Conservation (phyloP, 306 rosid species). For the Alnus rubra region DNA sequence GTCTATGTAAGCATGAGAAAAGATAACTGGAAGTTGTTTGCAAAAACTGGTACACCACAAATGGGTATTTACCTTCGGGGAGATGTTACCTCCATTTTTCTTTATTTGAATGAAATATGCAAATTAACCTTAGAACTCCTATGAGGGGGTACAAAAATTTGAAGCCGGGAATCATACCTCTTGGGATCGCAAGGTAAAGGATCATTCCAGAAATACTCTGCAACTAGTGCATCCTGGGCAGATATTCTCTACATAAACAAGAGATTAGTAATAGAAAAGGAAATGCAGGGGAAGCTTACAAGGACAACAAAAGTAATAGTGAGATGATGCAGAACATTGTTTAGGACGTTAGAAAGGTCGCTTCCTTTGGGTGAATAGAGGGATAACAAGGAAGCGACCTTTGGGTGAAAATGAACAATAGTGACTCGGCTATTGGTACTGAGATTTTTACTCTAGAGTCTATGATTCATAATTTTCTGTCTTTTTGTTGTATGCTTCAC, state of each 20-base stretch:
- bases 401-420: neutral
- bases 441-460: neutral
- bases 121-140: neutral
- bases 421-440: neutral
- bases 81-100: neutral
- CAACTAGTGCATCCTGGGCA: conserved; percentile 70
- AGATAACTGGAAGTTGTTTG: neutral
- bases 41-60: neutral
- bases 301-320: neutral
- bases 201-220: conserved; percentile 75
- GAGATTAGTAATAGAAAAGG: conserved; percentile 20
- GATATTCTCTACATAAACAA: conserved; percentile 50
- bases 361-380: neutral
- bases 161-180: conserved; percentile 38
- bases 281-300: conserved; percentile 2
- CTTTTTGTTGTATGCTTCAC: neutral
- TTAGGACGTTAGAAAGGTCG: conserved; percentile 1
- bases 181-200: conserved; percentile 73
- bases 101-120: neutral
- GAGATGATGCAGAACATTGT: neutral
- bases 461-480: neutral
- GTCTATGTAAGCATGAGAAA: neutral
- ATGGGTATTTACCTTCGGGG: neutral
- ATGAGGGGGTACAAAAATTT: neutral
- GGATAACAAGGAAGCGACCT: neutral